Conservation (phyloP, 495 filamentous ascomycete species). For the Aspergillus hancockii region DNA sequence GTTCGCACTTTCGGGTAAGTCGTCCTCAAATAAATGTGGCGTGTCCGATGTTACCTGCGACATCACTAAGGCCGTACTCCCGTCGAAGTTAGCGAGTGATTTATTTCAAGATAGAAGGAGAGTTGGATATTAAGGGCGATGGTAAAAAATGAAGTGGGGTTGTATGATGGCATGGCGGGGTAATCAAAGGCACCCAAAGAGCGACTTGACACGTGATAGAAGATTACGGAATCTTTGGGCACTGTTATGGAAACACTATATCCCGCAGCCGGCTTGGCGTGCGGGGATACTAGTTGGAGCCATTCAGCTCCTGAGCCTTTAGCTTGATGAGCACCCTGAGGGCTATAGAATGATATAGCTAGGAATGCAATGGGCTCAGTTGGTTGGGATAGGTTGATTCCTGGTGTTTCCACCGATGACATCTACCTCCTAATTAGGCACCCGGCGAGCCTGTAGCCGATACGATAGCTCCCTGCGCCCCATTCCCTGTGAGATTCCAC, state of each 20-base stretch:
- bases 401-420: constrained; percentile 1
- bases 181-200: no score
- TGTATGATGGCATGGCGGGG: no score
- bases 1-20: no score
- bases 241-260: constrained; percentile 1
- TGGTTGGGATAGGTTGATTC: not conserved
- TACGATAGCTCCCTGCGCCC: not conserved
- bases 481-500: not conserved
- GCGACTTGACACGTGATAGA: no score
- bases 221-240: no score
- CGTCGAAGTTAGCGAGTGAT: no score
- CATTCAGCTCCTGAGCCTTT: not conserved
- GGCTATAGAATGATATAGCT: not conserved
- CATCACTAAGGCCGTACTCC: no score
- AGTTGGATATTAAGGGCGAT: no score
- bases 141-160: no score
- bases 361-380: constrained; percentile 1
- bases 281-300: not conserved
- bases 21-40: no score
- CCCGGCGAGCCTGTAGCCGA: not conserved
- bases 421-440: constrained; percentile 1
- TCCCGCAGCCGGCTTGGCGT: not conserved
- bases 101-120: no score
- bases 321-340: not conserved
- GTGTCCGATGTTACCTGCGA: no score